A percentile compares a stretch with the other conserved stretches of the same genome.
Conservation (phyloP, 2,329 filamentous ascomycete genomes). For the Lasiodiplodia citricola region DNA sequence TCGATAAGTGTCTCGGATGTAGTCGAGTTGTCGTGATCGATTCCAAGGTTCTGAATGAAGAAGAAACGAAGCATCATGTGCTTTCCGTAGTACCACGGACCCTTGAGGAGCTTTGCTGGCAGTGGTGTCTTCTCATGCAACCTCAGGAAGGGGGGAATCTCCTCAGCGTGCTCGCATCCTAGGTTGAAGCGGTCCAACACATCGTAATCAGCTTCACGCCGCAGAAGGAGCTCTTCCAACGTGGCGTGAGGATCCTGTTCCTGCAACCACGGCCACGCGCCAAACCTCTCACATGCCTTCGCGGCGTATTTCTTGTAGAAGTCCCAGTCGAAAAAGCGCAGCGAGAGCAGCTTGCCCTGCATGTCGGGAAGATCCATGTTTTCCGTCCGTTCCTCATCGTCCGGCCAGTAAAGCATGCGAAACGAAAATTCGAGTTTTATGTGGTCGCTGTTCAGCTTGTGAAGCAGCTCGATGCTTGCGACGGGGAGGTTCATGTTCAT, state of each 20-base stretch:
- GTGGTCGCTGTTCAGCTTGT: conserved; percentile 24
- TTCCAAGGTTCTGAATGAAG: conserved; percentile 40
- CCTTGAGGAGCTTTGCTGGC: conserved; percentile 44
- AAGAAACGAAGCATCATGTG: conserved; percentile 41
- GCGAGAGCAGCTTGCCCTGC: conserved; percentile 34
- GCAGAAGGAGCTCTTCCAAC: not conserved
- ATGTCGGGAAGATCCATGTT: not conserved
- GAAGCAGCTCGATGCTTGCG: conserved; percentile 2
- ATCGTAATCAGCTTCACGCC: not conserved
- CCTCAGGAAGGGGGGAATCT: not conserved
- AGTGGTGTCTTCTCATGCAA: conserved; percentile 31
- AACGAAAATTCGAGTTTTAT: conserved; percentile 14
- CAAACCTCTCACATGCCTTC: conserved; percentile 29
- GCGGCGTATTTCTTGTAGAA: conserved; percentile 43
- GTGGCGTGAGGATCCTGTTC: conserved; percentile 29
- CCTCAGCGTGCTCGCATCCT: not conserved
- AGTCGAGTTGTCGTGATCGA: conserved; percentile 42
- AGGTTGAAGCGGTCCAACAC: not conserved
- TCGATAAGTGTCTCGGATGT: conserved; percentile 41
- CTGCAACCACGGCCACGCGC: conserved; percentile 37
- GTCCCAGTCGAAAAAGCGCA: conserved; percentile 43
- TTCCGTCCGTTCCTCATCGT: not conserved
- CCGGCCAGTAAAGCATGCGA: conserved; percentile 12
- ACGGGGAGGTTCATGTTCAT: conserved; percentile 14
- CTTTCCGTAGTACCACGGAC: conserved; percentile 40